phyloP scores from a whole-genome alignment of 129 eudicot genomes.

The Centella asiatica region DNA sequence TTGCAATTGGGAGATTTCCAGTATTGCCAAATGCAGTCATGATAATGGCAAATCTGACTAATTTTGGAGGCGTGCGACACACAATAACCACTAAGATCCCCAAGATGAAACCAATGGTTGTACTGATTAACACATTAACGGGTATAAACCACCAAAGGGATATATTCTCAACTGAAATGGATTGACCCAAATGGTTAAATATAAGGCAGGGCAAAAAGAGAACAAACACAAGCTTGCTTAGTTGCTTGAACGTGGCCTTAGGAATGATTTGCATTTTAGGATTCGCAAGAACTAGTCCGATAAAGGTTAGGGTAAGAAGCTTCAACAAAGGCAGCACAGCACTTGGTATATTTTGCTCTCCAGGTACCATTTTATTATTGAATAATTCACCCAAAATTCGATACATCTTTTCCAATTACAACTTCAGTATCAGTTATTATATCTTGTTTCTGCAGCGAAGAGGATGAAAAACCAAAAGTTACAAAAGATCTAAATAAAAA shows the following conservation, averaged over 20 bases:
- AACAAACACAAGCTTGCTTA: slow-evolving; percentile 83
- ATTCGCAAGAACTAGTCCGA: slow-evolving; percentile 63
- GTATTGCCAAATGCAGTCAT: slow-evolving; percentile 86
- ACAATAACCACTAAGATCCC: slow-evolving; percentile 58
- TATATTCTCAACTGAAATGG: slow-evolving; percentile 49
- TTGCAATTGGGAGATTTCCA: slow-evolving; percentile 65
- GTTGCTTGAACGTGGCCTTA: slow-evolving; percentile 71
- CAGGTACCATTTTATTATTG: slow-evolving; percentile 26
- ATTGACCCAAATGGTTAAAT: slow-evolving; percentile 65
- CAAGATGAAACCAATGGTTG: slow-evolving; percentile 47
- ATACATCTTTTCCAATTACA: background rate
- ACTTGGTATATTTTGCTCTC: slow-evolving; percentile 29
- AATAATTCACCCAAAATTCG: background rate
- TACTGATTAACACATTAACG: slow-evolving; percentile 57
- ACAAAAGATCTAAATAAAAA: background rate
- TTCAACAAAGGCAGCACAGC: slow-evolving; percentile 66
- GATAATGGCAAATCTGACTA: slow-evolving; percentile 53
- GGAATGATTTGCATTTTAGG: slow-evolving; percentile 62
- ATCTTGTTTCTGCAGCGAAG: background rate
- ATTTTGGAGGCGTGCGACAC: slow-evolving; percentile 85
- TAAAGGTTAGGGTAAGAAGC: slow-evolving; percentile 47
- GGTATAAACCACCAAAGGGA: slow-evolving; percentile 87
- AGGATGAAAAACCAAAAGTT: background rate
- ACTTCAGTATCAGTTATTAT: background rate
- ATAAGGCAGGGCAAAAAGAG: slow-evolving; percentile 76